Base-by-base conservation (phyloP, 2,329 filamentous ascomycete genomes). In the Talaromyces funiculosus region DNA sequence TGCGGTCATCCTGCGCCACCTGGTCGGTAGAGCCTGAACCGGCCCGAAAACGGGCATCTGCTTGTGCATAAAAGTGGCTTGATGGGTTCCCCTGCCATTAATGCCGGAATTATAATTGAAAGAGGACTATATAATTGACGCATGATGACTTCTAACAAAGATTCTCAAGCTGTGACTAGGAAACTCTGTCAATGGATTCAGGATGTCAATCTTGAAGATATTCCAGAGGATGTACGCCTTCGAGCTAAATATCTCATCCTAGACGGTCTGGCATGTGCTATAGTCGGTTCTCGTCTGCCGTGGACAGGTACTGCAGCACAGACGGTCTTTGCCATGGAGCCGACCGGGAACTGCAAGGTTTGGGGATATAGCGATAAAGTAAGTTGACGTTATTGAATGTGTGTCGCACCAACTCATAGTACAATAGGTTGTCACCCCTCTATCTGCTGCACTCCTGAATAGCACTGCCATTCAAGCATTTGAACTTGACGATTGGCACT, bases 271-370 rank as follows among this genome's bases (percentile, higher is more conserved):
- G 24, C 24, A 12, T 49, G 26, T 51, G 16, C 7, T 20, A 33
- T 55, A 7, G 51, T 49, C 4, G 51, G 40, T 3, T 24, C 53
- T 42, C 51, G 37, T 42, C 53, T 56, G 22, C 58, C 51, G 22
- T 60, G 51, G 51, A 60, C 58, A 16, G 49, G 55, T 22, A 60
- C 40, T 22, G 51, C 58, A 29, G 51, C 58, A 1, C 20, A 38
- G n/a, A 54, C 58, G 7, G 24, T 60, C 16, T 14, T 60, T 40
- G 37, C 35, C 6, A 55, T 60, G 58, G 51, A 60, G n/a, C 42
- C 42, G 16, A 12, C 22, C 6, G 22, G 24, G 22, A 49, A 18
- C 14, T 49, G 22, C 43, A 47, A 29, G 14, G 43, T 47, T n/a
- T 47, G 20, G 43, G 43, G 43, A 3, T n/a, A 29, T 16, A 16